A percentile compares a stretch with the other conserved stretches of the same genome.
Conservation (phyloP, 768 basidiomycete species). For the Trametes maxima region DNA sequence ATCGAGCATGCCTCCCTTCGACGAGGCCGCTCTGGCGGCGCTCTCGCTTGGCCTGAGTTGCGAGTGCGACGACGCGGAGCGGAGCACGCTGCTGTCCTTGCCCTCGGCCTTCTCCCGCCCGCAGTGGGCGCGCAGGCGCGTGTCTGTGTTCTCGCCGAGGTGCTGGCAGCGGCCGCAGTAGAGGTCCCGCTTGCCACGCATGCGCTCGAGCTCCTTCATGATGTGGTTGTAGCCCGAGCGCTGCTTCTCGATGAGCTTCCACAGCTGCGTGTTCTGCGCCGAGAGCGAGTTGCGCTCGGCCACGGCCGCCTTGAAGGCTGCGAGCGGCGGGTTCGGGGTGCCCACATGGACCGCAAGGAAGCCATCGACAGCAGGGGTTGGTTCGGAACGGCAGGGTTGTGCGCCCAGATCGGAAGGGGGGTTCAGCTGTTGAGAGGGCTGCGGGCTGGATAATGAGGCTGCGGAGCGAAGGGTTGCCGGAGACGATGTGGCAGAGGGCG, state of each 20-base stretch:
- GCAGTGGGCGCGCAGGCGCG: constrained; percentile 34
- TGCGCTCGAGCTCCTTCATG: constrained; percentile 82
- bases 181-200: constrained; percentile 77
- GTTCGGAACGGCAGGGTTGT: constrained; percentile 30
- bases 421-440: constrained; percentile 21
- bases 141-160: constrained; percentile 49
- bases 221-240: constrained; percentile 78
- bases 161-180: constrained; percentile 43
- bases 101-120: constrained; percentile 34
- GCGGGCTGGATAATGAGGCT: constrained; percentile 25
- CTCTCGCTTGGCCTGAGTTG: constrained; percentile 33
- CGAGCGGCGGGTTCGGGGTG: constrained; percentile 52
- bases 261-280: constrained; percentile 85
- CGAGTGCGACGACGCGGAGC: constrained; percentile 34
- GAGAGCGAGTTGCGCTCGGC: constrained; percentile 80
- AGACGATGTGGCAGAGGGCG: constrained; percentile 22
- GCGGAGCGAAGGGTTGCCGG: constrained; percentile 24
- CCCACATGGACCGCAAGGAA: constrained; percentile 58
- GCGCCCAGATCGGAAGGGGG: constrained; percentile 19
- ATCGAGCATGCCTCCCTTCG: constrained; percentile 29
- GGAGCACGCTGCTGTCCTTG: constrained; percentile 32
- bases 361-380: constrained; percentile 51
- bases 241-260: constrained; percentile 95
- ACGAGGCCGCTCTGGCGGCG: constrained; percentile 6
- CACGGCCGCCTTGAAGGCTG: constrained; percentile 75